Conservation (phyloP, 331 rosid genomes). For the Acacia pycnantha region DNA sequence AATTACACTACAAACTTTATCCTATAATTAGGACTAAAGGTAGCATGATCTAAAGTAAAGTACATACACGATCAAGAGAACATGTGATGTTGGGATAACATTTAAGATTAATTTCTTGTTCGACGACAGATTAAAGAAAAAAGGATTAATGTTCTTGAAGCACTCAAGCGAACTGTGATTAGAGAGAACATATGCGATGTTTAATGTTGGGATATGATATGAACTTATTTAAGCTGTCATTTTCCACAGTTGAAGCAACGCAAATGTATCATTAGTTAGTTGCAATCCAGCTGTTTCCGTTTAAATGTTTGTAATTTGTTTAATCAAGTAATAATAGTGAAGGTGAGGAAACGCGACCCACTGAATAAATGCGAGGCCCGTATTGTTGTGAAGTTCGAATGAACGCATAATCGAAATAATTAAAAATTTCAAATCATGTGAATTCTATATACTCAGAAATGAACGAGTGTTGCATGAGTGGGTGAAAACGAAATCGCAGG, state of each 20-base stretch:
- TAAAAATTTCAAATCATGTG: background rate
- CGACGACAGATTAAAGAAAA: background rate
- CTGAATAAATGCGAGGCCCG: background rate
- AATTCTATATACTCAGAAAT: too few species aligned
- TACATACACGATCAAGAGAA: background rate
- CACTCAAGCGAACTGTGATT: background rate
- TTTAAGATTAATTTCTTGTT: background rate
- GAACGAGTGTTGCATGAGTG: slow-evolving; percentile 14
- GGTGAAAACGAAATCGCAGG: slow-evolving; percentile 9
- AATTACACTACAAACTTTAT: too few species aligned
- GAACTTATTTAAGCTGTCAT: slow-evolving; percentile 12
- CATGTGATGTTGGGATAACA: background rate
- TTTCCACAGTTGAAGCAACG: slow-evolving; percentile 20
- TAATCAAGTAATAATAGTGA: background rate
- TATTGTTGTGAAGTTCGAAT: background rate
- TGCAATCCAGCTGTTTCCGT: slow-evolving; percentile 35
- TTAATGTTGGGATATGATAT: background rate
- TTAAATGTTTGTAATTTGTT: background rate
- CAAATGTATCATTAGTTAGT: background rate
- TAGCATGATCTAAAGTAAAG: background rate
- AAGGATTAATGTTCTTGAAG: background rate
- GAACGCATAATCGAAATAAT: background rate
- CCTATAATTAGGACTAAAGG: too few species aligned
- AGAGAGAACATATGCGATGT: slow-evolving; percentile 24
- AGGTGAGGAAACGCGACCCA: background rate